Evolutionary conservation across 2,329 filamentous ascomycete genomes (phyloP), one percentile per base, ranked within the genome.

Genomic region (Plenodomus tracheiphilus): DNA sequence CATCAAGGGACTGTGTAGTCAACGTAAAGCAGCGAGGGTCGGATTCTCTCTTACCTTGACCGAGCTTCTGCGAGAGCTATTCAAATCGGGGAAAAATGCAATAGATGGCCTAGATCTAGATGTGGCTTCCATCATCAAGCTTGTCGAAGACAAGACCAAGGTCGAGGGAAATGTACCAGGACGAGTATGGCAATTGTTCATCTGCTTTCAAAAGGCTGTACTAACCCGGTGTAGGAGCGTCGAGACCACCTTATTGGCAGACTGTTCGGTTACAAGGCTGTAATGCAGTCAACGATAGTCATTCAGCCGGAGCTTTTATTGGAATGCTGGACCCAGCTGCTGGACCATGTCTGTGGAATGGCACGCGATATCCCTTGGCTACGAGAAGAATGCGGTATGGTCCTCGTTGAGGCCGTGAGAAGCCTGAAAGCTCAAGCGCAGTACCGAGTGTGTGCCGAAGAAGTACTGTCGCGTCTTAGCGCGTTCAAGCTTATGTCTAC

Each of bases 31-130:
- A 11, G 91, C 93, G 16, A 83, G 94, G 20, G 77, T 94, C 42
- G 94, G 94, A 3, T 97, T 96, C 70, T 96, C 91, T 45, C 80
- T 97, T 46, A 93, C 93, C 0, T 76, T 97, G 58, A 88, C 91
- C 0, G 92, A 97, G 72, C 76, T 95, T 8, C 70, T 96, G 38
- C 80, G 83, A 4, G 84, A 93, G 64, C 74, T 92, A 4, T 88
- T 88, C 63, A 83, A 83, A 34, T 68, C 42, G 51, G 66, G 46
- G 55, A 67, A 53, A 37, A 46, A 42, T 16, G 41, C 47, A 46
- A 65, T 69, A 8, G 61, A 71, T 13, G 69, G 67, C 28, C 50
- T 77, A 25, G 54, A 68, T 38, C 57, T 70, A n/a, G 69, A 62
- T 45, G 65, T 81, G 11, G 59, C 71, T 2, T 69, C 75, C 37